Evolutionary conservation across 108 stramenopile species (phyloP).

Genomic region (Skeletonema grethae): DNA sequence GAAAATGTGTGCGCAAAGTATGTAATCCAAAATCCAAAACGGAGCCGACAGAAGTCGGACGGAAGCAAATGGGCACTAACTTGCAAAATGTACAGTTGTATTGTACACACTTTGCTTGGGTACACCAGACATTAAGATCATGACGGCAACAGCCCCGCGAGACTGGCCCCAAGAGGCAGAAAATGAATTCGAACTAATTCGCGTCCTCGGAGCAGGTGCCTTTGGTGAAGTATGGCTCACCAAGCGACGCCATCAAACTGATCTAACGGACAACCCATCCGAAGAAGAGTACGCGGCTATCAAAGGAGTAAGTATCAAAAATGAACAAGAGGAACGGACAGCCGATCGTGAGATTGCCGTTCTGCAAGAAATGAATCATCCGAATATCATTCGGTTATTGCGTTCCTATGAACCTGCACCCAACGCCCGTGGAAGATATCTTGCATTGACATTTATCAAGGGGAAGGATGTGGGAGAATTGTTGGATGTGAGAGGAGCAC

Average conservation of each 20-base stretch:
- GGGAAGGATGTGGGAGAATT: slow-evolving; percentile 57
- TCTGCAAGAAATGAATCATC: slow-evolving; percentile 66
- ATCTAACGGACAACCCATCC: background rate
- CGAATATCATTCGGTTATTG: slow-evolving; percentile 74
- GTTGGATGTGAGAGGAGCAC: slow-evolving; percentile 67
- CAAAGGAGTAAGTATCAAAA: slow-evolving; percentile 74
- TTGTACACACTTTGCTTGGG: too few species aligned
- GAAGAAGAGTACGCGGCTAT: slow-evolving; percentile 64
- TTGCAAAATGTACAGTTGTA: too few species aligned
- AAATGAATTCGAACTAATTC: slow-evolving; percentile 69
- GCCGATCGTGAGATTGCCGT: slow-evolving; percentile 80
- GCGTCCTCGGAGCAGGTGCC: slow-evolving; percentile 71
- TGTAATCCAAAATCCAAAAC: too few species aligned
- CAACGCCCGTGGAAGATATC: slow-evolving; percentile 18
- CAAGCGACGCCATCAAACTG: slow-evolving; percentile 13
- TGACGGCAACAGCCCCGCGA: slow-evolving; percentile 5
- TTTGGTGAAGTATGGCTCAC: slow-evolving; percentile 82
- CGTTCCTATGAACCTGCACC: slow-evolving; percentile 53
- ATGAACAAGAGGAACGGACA: slow-evolving; percentile 64
- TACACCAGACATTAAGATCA: background rate
- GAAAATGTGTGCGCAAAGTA: too few species aligned
- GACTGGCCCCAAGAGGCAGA: slow-evolving; percentile 79
- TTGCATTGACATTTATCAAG: slow-evolving; percentile 38
- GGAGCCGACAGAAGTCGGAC: too few species aligned
- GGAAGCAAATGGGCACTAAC: too few species aligned